Evolutionary conservation across 331 rosid species (phyloP), one percentile per base, ranked within the genome.

Genomic region (Acacia concinna): DNA sequence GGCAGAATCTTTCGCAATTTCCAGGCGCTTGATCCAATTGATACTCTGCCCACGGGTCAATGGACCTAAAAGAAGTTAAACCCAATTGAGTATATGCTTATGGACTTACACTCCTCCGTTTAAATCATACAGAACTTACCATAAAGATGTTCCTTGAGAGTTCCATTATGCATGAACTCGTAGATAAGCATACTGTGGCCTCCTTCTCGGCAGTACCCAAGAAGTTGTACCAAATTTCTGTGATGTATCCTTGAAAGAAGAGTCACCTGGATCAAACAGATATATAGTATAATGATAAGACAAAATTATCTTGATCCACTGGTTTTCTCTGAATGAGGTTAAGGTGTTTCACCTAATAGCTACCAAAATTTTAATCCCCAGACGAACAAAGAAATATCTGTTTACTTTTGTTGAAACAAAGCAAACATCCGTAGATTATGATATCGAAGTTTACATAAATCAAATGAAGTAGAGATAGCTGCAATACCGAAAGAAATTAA

Each of bases 211-310:
- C 96, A 91, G 83, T 87, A 95, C 30, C 98, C 98, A 76, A 87
- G 90, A 87, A 96, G 96, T 79, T 91, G 97, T 56, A 96, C 99
- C 84, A 96, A 82, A 80, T 96, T 96, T 81, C 97, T 85, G 87
- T 96, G 99, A 82, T 96, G 99, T 78, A 96, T 96, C 85, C 99
- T 91, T 78, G 99, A 96, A 66, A 96, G 94, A 74, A 96, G 99
- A 75, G 87, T 85, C 82, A 96, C 99, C 99, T 95, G 82, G 78
- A 85, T 74, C 72, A 81, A 81, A 79, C 62, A 68, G 74, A 79
- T 64, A 70, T 12, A 56, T 30, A 47, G 23, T 68, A 15, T 30
- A 5, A 60, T 14, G n/a, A 60, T 28, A 34, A 23, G 65, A 68
- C 25, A 1, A 41, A 78, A 47, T 14, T 18, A 32, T 37, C 18